Evolutionary conservation across 1,284 basidiomycete genomes (phyloP), one percentile per base, ranked within the genome.

Genomic region (Rhodotorula sp.): DNA sequence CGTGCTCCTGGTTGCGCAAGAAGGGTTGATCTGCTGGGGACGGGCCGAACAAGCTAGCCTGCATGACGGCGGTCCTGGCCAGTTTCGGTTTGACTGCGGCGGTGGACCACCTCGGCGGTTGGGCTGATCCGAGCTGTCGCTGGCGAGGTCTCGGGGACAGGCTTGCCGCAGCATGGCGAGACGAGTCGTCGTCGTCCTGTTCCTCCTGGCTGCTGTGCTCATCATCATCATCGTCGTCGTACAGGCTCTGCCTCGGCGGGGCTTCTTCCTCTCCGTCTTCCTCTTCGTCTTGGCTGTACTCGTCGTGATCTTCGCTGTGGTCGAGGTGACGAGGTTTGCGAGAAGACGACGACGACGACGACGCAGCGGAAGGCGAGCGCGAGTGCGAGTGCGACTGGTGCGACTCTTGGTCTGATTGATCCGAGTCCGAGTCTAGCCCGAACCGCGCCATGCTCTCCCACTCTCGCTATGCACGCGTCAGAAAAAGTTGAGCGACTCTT

Each of bases 61-160:
- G 93, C 93, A 95, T 95, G 67, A 93, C 90, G 77, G 91, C 89
- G 83, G 95, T 86, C 80, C 89, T 26, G 53, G 26, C 53, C 26
- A 26, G 53, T 18, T 26, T n/a, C 26, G 29, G n/a, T 8, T 42
- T 42, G 37, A 42, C 10, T 42, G 37, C 37, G 26, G 53, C 14
- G 4, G 37, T 15, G 37, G 53, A 55, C 42, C 51, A 53, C 26
- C 22, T 58, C 29, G 26, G 46, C 46, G 42, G 37, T 5, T 12
- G 48, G 20, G 64, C 20, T 18, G 37, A 14, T 14, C 37, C 37
- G 10, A 37, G 5, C 56, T 55, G 54, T 26, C 53, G 24, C 26
- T 26, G 26, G 4, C 53, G 24, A n/a, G 53, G 53, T 54, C 53
- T 54, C 53, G 53, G 53, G 17, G 53, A 54, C 10, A 26, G 29